Evolutionary conservation across 2,329 filamentous ascomycete species (phyloP).

Genomic region (Biscogniauxia mediterranea): DNA sequence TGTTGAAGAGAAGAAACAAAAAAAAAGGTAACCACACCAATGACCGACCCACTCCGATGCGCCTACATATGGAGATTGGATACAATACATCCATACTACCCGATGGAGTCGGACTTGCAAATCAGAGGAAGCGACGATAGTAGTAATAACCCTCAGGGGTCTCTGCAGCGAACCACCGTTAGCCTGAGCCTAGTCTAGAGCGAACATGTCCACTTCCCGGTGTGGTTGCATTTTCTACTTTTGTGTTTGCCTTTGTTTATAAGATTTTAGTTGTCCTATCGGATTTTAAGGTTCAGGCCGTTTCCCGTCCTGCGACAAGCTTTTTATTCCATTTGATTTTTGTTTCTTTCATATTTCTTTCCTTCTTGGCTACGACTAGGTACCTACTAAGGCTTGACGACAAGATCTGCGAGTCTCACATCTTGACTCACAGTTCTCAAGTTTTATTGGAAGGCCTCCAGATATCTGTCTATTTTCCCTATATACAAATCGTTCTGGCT

Average conservation of each 20-base stretch:
- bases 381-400: too few species aligned
- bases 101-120: not conserved
- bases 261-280: constrained; percentile 11
- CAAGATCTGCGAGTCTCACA: too few species aligned
- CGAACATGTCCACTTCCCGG: not conserved
- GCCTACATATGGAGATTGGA: not conserved
- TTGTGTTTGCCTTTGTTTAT: constrained; percentile 15
- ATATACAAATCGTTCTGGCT: too few species aligned
- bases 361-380: too few species aligned
- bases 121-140: too few species aligned
- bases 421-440: too few species aligned
- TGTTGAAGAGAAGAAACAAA: not conserved
- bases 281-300: constrained; percentile 9
- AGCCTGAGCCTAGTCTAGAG: not conserved
- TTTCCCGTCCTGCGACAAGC: constrained; percentile 2
- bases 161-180: not conserved
- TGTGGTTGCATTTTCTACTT: constrained; percentile 14
- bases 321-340: not conserved
- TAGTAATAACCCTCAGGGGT: too few species aligned
- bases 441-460: too few species aligned
- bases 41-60: not conserved
- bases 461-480: too few species aligned
- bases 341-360: not conserved
- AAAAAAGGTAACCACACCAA: not conserved
- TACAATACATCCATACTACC: not conserved